A percentile compares a stretch with the other conserved stretches of the same genome.
These are phyloP conservation scores for Exobasidium cylindrosporum DNA, from an alignment of 1,284 basidiomycete species.

Conservation along the genomic window DNA sequence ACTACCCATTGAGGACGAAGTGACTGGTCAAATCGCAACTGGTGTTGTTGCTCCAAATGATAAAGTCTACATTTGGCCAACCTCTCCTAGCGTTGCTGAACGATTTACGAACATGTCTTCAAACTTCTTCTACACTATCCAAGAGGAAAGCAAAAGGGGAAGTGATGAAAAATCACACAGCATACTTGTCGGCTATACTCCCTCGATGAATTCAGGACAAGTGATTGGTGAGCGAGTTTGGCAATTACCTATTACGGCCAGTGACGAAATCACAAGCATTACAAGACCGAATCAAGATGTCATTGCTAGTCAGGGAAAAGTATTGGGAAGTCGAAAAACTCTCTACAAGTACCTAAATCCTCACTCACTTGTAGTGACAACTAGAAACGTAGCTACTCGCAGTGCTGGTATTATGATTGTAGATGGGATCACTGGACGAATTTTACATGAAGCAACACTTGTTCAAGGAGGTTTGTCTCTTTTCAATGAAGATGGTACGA, in stretches of 20 bases:
- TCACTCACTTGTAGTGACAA: conserved; percentile 69
- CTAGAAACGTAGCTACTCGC: conserved; percentile 57
- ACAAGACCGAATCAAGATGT: conserved; percentile 13
- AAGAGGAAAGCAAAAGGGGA: background rate
- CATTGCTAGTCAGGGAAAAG: conserved; percentile 75
- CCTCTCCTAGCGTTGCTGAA: conserved; percentile 27
- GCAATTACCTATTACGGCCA: conserved; percentile 30
- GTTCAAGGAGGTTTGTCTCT: conserved; percentile 39
- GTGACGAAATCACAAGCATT: conserved; percentile 28
- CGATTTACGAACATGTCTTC: conserved; percentile 20
- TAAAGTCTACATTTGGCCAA: conserved; percentile 48
- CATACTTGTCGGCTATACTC: conserved; percentile 26
- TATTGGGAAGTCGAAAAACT: conserved; percentile 79
- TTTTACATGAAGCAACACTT: conserved; percentile 56
- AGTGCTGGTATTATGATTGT: conserved; percentile 65
- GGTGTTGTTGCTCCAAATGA: conserved; percentile 67
- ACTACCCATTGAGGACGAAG: conserved; percentile 32
- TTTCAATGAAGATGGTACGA: background rate
- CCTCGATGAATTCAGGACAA: conserved; percentile 19
- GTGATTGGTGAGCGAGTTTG: conserved; percentile 25
- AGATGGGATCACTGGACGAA: conserved; percentile 73
- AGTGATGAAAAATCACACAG: background rate
- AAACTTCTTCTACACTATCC: conserved; percentile 8
- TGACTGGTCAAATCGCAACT: conserved; percentile 25
- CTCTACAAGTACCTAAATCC: conserved; percentile 94